These are phyloP conservation scores for Pyricularia grisea DNA, from an alignment of 2,329 filamentous ascomycete species.

Conservation along the genomic window DNA sequence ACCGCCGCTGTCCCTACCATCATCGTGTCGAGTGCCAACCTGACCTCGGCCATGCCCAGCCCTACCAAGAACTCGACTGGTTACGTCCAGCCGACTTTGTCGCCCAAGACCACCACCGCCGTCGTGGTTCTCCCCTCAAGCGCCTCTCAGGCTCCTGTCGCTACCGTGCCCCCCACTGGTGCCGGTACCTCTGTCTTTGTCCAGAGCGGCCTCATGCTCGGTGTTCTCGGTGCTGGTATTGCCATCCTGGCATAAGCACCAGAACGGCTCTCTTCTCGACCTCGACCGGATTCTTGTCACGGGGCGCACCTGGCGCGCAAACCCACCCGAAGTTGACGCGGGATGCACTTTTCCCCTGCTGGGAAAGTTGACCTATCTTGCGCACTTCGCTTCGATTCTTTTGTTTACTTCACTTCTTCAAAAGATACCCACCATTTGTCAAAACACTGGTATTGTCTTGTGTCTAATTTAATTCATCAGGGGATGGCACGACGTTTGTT, in stretches of 20 bases:
- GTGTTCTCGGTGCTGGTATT: constrained; percentile 28
- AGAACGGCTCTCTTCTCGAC: not conserved
- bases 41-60: constrained; percentile 7
- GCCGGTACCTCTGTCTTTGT: constrained; percentile 21
- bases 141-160: constrained; percentile 12
- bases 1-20: constrained; percentile 11
- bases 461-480: not conserved
- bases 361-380: not conserved
- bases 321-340: not conserved
- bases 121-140: constrained; percentile 8
- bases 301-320: not conserved
- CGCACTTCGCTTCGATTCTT: not conserved
- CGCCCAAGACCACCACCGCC: constrained; percentile 9
- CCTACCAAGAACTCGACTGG: constrained; percentile 12
- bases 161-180: constrained; percentile 10
- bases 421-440: constrained; percentile 2
- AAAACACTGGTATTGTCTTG: constrained; percentile 4
- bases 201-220: constrained; percentile 29
- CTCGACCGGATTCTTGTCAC: not conserved
- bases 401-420: not conserved
- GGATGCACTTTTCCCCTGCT: not conserved
- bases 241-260: constrained; percentile 24
- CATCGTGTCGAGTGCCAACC: constrained; percentile 10
- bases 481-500: not conserved
- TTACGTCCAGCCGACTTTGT: constrained; percentile 15